Conservation (phyloP, 2,329 filamentous ascomycete genomes). For the Pestalotiopsis fici region DNA sequence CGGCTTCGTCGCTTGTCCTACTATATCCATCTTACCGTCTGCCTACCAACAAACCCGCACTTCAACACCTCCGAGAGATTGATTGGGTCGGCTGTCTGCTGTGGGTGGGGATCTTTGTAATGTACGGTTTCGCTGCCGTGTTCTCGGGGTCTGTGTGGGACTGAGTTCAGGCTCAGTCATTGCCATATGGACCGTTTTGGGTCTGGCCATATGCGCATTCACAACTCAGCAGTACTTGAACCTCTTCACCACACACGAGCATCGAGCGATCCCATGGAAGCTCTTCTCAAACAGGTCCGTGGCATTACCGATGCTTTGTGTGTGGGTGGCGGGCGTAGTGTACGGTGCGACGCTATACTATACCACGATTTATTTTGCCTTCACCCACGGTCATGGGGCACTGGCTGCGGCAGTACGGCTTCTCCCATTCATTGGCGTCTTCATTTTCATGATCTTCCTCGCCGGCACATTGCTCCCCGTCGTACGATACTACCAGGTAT, state of each 20-base stretch:
- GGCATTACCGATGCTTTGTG: constrained; percentile 43
- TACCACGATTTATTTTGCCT: constrained; percentile 57
- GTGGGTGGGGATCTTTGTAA: constrained; percentile 31
- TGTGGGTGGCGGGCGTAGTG: constrained; percentile 32
- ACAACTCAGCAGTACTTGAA: constrained; percentile 44
- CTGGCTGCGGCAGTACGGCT: constrained; percentile 41
- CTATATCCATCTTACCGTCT: constrained; percentile 39
- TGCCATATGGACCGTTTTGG: constrained; percentile 47
- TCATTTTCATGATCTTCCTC: constrained; percentile 59
- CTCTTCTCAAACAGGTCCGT: constrained; percentile 39
- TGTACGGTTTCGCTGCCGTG: constrained; percentile 46
- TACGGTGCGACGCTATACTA: constrained; percentile 50
- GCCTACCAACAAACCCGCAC: constrained; percentile 16
- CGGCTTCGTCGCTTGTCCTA: constrained; percentile 37
- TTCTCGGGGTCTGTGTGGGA: constrained; percentile 51
- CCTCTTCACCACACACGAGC: constrained; percentile 42
- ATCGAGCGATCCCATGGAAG: constrained; percentile 46
- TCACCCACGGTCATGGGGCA: constrained; percentile 41
- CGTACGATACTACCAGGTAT: constrained; percentile 36
- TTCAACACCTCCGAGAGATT: constrained; percentile 21
- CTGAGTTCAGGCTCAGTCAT: constrained; percentile 47
- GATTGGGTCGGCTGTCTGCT: constrained; percentile 32
- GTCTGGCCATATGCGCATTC: constrained; percentile 43
- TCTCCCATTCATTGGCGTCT: constrained; percentile 43
- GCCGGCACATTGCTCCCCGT: constrained; percentile 42